Conservation (phyloP, 345 rosid genomes). For the Arabis alpina region DNA sequence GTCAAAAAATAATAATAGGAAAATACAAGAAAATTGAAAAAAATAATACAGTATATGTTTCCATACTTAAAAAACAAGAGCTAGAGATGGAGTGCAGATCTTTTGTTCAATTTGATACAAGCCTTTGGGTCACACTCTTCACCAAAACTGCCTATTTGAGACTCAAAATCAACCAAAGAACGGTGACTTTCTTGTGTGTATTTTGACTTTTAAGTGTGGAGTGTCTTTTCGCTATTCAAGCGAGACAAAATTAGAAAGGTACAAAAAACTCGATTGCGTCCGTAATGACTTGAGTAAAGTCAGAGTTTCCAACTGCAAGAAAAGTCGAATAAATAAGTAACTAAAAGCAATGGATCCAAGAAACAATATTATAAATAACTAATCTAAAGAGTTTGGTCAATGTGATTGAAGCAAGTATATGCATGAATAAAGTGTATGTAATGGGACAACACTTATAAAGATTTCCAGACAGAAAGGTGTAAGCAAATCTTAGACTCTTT, state of each 20-base stretch:
- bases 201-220: slow-evolving; percentile 20
- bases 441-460: slow-evolving; percentile 24
- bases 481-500: slow-evolving; percentile 38
- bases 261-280: slow-evolving; percentile 23
- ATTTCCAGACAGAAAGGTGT: slow-evolving; percentile 38
- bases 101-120: slow-evolving; percentile 26
- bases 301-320: slow-evolving; percentile 44
- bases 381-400: not conserved
- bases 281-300: slow-evolving; percentile 40
- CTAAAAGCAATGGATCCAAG: slow-evolving; percentile 20
- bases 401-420: slow-evolving; percentile 19
- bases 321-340: slow-evolving; percentile 26
- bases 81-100: slow-evolving; percentile 20
- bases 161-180: slow-evolving; percentile 35
- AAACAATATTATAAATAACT: not conserved
- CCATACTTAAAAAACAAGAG: not conserved
- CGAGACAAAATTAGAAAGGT: slow-evolving; percentile 19
- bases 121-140: slow-evolving; percentile 28
- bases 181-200: slow-evolving; percentile 25
- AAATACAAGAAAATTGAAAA: slow-evolving; percentile 5
- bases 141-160: slow-evolving; percentile 9
- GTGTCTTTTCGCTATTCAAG: slow-evolving; percentile 21
- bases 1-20: slow-evolving; percentile 11
- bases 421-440: slow-evolving; percentile 23
- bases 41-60: slow-evolving; percentile 1